These are phyloP conservation scores for Phytopythium ostracodes DNA, from an alignment of 352 stramenopile genomes.

Conservation along the genomic window DNA sequence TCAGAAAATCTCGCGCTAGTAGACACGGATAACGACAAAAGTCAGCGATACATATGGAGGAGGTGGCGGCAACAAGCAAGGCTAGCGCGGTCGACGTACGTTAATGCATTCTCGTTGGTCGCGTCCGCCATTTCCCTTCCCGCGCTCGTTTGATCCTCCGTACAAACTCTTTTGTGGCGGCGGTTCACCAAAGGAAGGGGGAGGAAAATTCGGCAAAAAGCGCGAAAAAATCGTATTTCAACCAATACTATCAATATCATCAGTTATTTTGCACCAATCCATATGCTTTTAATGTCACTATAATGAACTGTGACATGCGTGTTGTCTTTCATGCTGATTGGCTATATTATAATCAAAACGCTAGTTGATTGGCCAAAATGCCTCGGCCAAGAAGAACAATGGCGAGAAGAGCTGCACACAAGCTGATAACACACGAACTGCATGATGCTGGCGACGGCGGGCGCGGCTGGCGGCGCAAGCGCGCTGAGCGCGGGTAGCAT, in stretches of 20 bases:
- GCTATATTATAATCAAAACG: not conserved
- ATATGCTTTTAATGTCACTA: too few species aligned
- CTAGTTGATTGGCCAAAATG: not conserved
- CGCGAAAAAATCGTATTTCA: not conserved
- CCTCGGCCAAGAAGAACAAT: not conserved
- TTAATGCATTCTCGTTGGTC: not conserved
- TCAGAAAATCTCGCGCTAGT: not conserved
- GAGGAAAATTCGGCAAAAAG: not conserved
- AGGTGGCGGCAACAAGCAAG: not conserved
- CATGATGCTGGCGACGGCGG: constrained; percentile 1
- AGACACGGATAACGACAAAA: not conserved
- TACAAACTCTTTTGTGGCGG: constrained; percentile 7
- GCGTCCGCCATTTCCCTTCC: not conserved
- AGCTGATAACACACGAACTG: constrained; percentile 1
- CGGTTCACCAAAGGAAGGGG: not conserved
- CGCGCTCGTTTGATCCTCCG: not conserved
- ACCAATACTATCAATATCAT: not conserved
- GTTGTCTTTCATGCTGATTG: not conserved
- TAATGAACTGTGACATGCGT: not conserved
- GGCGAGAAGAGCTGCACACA: not conserved
- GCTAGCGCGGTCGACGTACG: not conserved
- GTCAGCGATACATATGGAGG: not conserved
- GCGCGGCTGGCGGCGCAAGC: constrained; percentile 1
- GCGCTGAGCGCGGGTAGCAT: constrained; percentile 5
- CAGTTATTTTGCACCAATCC: too few species aligned